phyloP scores from a whole-genome alignment of 345 rosid species.

The Bretschneidera sinensis region DNA sequence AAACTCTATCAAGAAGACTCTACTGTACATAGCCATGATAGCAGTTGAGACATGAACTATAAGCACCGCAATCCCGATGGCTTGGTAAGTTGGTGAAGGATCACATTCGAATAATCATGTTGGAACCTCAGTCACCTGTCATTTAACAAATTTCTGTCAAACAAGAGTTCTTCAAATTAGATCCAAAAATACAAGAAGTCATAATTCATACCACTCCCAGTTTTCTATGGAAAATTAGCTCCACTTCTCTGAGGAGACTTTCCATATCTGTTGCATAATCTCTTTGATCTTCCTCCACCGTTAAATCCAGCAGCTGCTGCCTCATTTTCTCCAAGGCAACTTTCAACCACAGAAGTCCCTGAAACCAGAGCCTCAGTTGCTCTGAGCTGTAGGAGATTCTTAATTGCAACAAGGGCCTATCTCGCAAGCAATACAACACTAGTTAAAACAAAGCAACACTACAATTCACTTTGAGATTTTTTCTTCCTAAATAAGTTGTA shows the following conservation, averaged over 20 bases:
- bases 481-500: not conserved
- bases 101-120: conserved; percentile 7
- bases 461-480: not conserved
- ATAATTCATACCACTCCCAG: conserved; percentile 41
- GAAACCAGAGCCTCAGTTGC: conserved; percentile 46
- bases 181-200: conserved; percentile 15
- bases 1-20: no score
- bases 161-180: conserved; percentile 9
- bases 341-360: conserved; percentile 65
- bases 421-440: not conserved
- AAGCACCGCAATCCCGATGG: not conserved
- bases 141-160: not conserved
- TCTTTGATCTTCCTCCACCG: conserved; percentile 51
- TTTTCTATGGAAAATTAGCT: conserved; percentile 48
- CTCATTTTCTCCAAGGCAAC: conserved; percentile 62
- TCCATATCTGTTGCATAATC: conserved; percentile 71
- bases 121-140: conserved; percentile 17
- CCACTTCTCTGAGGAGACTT: conserved; percentile 66
- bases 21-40: not conserved
- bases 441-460: conserved; percentile 5
- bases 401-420: conserved; percentile 74
- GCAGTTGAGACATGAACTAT: not conserved
- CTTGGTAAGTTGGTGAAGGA: not conserved
- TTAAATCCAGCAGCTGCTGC: conserved; percentile 52
- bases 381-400: conserved; percentile 65